Conservation (phyloP, 805 yeast species). For the Wickerhamomyces mucosus region DNA sequence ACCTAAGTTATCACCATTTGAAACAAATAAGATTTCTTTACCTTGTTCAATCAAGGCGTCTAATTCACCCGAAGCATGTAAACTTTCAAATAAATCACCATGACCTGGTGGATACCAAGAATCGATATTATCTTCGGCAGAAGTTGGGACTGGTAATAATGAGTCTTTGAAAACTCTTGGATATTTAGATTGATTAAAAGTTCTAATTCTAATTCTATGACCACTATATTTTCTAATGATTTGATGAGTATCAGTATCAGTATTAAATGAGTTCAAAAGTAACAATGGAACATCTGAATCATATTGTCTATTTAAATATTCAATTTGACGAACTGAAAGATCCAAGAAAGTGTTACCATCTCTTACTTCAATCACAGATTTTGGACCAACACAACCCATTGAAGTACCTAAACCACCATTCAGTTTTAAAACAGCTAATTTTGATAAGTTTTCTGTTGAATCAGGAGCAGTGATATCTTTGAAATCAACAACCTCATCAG, state of each 20-base stretch:
- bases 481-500: slow-evolving; percentile 85
- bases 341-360: slow-evolving; percentile 97
- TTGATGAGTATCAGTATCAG: slow-evolving; percentile 90
- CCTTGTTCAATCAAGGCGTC: slow-evolving; percentile 87
- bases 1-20: slow-evolving; percentile 97
- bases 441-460: slow-evolving; percentile 41
- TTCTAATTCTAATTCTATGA: slow-evolving; percentile 87
- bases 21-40: slow-evolving; percentile 88
- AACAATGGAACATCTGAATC: slow-evolving; percentile 92
- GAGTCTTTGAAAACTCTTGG: slow-evolving; percentile 96
- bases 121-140: slow-evolving; percentile 62
- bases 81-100: slow-evolving; percentile 91
- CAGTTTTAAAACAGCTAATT: slow-evolving; percentile 89
- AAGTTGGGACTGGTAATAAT: slow-evolving; percentile 86
- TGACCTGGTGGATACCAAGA: slow-evolving; percentile 99
- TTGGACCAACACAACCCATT: slow-evolving; percentile 99
- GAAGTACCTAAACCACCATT: slow-evolving; percentile 99
- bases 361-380: slow-evolving; percentile 95
- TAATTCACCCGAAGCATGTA: slow-evolving; percentile 83
- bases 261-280: slow-evolving; percentile 97
- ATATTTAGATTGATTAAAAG: slow-evolving; percentile 96
- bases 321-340: slow-evolving; percentile 93
- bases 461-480: slow-evolving; percentile 33
- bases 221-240: slow-evolving; percentile 95
- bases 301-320: slow-evolving; percentile 81